Percentiles rank a stretch among this genome's conserved stretches.
Evolutionary conservation across 2,329 filamentous ascomycete species (phyloP).

Genomic region (Chalara sp.): DNA sequence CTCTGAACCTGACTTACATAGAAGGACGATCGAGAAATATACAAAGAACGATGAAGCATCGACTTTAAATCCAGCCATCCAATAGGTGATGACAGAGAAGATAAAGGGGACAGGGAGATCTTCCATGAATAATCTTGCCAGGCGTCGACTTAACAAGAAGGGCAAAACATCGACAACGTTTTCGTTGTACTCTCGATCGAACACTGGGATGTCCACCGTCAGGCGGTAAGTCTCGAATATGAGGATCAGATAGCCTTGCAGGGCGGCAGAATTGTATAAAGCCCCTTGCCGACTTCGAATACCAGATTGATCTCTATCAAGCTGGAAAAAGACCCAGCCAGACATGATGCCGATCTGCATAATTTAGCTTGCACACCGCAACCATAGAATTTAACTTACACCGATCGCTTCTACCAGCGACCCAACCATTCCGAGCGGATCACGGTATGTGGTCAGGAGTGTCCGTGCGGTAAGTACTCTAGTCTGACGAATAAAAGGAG

Average conservation of each 20-base stretch:
- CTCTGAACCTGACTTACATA: conserved; percentile 34
- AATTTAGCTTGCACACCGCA: neutral
- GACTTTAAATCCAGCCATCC: conserved; percentile 67
- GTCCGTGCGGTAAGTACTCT: conserved; percentile 62
- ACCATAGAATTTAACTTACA: neutral
- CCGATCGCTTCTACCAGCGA: conserved; percentile 62
- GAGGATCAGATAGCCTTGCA: conserved; percentile 72
- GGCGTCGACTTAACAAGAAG: conserved; percentile 62
- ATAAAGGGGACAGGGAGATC: conserved; percentile 67
- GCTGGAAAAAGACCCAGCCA: conserved; percentile 65
- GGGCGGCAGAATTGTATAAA: conserved; percentile 62
- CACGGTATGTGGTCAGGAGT: conserved; percentile 65
- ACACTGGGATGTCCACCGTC: conserved; percentile 67
- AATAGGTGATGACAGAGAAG: conserved; percentile 68
- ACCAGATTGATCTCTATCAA: conserved; percentile 59
- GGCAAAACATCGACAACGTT: conserved; percentile 63
- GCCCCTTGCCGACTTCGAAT: conserved; percentile 69
- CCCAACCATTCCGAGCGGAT: conserved; percentile 68
- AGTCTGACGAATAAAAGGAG: conserved; percentile 55
- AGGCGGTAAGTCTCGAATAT: conserved; percentile 72
- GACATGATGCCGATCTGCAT: conserved; percentile 61
- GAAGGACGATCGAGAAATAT: conserved; percentile 61
- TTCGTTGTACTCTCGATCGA: conserved; percentile 69
- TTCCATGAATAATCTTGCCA: conserved; percentile 63
- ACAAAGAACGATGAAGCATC: conserved; percentile 60